phyloP scores from a whole-genome alignment of 1,139 yeast genomes.

The Sugiyamaella grinbergsii region DNA sequence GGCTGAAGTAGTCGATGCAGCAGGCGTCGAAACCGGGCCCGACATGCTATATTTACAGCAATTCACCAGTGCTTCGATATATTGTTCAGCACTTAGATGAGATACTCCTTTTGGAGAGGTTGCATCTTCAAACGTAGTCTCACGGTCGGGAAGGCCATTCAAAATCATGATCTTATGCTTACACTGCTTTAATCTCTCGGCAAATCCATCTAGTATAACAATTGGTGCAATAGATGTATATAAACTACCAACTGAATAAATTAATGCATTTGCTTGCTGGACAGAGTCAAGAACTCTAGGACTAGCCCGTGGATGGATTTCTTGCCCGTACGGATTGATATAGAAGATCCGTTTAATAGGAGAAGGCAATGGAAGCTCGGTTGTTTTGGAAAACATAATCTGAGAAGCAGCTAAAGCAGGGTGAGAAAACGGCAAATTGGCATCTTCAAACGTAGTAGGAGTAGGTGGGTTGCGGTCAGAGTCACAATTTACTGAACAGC shows the following conservation, averaged over 20 bases:
- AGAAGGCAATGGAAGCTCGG: conserved; percentile 63
- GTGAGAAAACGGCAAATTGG: conserved; percentile 73
- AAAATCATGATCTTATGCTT: conserved; percentile 49
- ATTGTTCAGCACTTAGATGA: conserved; percentile 43
- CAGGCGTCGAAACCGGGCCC: conserved; percentile 8
- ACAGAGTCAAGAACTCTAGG: conserved; percentile 60
- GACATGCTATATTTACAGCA: conserved; percentile 39
- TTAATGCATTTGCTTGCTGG: conserved; percentile 51
- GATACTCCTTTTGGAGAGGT: neutral
- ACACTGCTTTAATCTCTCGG: conserved; percentile 41
- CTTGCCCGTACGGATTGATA: conserved; percentile 87
- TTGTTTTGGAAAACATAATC: conserved; percentile 65
- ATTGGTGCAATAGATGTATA: conserved; percentile 87
- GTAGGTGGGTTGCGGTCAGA: neutral
- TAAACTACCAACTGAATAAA: conserved; percentile 84
- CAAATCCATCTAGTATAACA: conserved; percentile 71
- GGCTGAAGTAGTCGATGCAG: conserved; percentile 6
- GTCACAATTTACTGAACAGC: too few relatives aligned
- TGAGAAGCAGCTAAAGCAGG: conserved; percentile 78
- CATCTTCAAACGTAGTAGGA: conserved; percentile 48
- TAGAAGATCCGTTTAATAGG: conserved; percentile 76
- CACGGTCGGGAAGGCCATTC: conserved; percentile 76
- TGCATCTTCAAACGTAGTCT: conserved; percentile 69
- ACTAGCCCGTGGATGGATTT: conserved; percentile 77
- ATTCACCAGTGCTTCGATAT: conserved; percentile 55